These are phyloP conservation scores for Fusarium acutatum DNA, from an alignment of 2,329 filamentous ascomycete species.

Conservation along the genomic window DNA sequence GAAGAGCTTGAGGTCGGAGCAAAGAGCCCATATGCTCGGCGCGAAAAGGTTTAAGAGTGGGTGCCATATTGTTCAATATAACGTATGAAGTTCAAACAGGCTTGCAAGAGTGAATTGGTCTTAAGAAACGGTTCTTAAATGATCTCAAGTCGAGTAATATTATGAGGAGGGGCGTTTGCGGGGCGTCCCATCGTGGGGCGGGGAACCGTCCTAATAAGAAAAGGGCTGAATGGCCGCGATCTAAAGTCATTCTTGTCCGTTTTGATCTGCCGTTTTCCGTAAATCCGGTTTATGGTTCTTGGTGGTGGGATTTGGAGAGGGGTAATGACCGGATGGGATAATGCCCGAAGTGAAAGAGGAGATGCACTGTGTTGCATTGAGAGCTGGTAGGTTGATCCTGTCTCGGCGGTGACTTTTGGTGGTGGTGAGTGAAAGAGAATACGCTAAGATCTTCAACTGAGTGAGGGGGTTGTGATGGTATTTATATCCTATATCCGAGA, in stretches of 20 bases:
- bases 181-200: slow-evolving; percentile 21
- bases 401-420: neutral
- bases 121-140: neutral
- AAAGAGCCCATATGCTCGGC: slow-evolving; percentile 81
- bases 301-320: slow-evolving; percentile 9
- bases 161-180: slow-evolving; percentile 26
- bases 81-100: neutral
- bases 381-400: neutral
- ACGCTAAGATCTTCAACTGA: neutral
- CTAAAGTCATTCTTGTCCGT: slow-evolving; percentile 5
- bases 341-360: neutral
- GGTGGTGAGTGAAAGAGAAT: neutral
- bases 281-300: neutral
- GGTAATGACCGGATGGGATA: slow-evolving; percentile 1
- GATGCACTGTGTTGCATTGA: slow-evolving; percentile 13
- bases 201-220: slow-evolving; percentile 11
- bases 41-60: slow-evolving; percentile 65
- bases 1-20: slow-evolving; percentile 66
- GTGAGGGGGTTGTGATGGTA: neutral
- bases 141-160: neutral
- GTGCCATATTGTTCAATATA: slow-evolving; percentile 16
- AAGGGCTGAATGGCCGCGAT: slow-evolving; percentile 11
- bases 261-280: slow-evolving; percentile 12
- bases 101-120: neutral
- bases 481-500: neutral